Base-by-base conservation (phyloP, 2,329 filamentous ascomycete species). In the Pseudocercospora vitis region DNA sequence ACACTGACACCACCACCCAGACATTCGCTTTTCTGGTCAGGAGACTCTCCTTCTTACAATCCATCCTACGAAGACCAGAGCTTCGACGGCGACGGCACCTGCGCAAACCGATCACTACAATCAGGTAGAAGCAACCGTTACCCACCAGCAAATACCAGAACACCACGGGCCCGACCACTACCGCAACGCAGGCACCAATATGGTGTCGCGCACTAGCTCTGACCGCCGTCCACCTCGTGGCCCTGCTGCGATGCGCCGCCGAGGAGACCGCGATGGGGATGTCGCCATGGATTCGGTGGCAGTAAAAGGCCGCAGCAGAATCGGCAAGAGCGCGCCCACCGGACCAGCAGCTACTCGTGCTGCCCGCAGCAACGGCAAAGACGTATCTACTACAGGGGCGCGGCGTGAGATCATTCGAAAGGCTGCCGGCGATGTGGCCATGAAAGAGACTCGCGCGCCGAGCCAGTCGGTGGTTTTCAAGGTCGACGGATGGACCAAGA, bases 241-340 rank as follows among this genome's bases (percentile, higher is more conserved):
- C 11, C 42, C 42, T 1, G 42, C 42, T 12, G 52, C 46, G 37
- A 32, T 54, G 21, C 46, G 52, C 26, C 53, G 48, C 28, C 47
- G 57, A 48, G 58, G 78, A 49, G 82, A 85, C 65, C 77, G 76
- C 63, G 83, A 86, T 73, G 83, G 83, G 28, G 83, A 86, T 66
- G 67, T 85, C 55, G 73, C 77, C 39, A 86, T 85, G 82, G 81
- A 78, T 64, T 70, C 70, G 47, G 66, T 71, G 29, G 70, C 69
- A 49, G 65, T 73, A 26, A 68, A 65, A 49, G 65, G 62, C 16
- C 61, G 67, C 47, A 61, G 60, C 40, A 52, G 39, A 35, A 63
- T 68, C 48, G 60, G 64, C 48, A 68, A 69, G 52, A 42, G 49
- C 29, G 57, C 63, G 53, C 53, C 53, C 46, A 49, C 58, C 19